phyloP scores from a whole-genome alignment of 2,329 filamentous ascomycete species.

The Pyricularia sp. region DNA sequence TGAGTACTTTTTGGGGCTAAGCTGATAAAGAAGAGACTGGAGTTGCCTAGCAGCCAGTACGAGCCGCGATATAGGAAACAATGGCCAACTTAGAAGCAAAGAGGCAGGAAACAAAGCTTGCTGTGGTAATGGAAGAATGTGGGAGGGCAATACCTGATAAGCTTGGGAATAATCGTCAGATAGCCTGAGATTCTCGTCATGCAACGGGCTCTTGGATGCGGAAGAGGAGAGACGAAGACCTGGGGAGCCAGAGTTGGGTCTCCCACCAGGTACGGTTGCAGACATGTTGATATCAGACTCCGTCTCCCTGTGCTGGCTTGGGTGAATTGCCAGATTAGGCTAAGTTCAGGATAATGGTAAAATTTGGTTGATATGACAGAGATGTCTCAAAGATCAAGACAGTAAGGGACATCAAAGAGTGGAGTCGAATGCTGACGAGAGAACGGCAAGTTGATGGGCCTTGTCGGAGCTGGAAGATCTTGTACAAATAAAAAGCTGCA shows the following conservation, averaged over 20 bases:
- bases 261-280: slow-evolving; percentile 14
- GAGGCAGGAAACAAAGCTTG: background rate
- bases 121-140: background rate
- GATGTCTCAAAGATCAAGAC: slow-evolving; percentile 6
- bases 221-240: slow-evolving; percentile 16
- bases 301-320: background rate
- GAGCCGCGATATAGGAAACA: background rate
- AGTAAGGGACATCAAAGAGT: slow-evolving; percentile 1
- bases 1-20: background rate
- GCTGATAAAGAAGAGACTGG: too few relatives aligned
- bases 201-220: slow-evolving; percentile 17
- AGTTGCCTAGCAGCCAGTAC: background rate
- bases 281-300: slow-evolving; percentile 21
- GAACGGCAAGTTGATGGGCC: background rate
- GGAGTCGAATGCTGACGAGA: background rate
- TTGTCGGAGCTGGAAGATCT: background rate
- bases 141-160: slow-evolving; percentile 16
- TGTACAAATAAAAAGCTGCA: background rate
- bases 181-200: slow-evolving; percentile 23
- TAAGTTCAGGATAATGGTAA: slow-evolving; percentile 3
- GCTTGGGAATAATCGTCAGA: slow-evolving; percentile 20
- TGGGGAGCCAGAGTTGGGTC: slow-evolving; percentile 28
- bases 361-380: slow-evolving; percentile 8
- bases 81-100: background rate
- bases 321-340: background rate